These are phyloP conservation scores for Tricholoma sp. DNA, from an alignment of 768 basidiomycete species.

Conservation along the genomic window DNA sequence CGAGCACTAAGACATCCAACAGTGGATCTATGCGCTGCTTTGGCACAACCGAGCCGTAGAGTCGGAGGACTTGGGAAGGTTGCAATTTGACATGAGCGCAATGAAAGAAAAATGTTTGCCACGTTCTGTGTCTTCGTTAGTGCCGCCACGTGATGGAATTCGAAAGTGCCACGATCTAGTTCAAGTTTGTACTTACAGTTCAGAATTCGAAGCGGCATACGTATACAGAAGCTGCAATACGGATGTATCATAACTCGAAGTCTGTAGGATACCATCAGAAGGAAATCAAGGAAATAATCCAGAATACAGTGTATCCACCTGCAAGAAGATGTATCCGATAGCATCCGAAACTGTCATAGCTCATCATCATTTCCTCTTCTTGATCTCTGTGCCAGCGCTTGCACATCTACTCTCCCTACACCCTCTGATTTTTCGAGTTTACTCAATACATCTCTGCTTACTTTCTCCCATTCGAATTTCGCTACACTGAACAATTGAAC, in stretches of 20 bases:
- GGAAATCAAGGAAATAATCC: no score
- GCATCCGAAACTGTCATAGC: slow-evolving; percentile 7
- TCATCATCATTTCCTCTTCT: slow-evolving; percentile 27
- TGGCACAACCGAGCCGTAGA: slow-evolving; percentile 13
- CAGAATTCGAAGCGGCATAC: no score
- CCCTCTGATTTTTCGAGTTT: slow-evolving; percentile 16
- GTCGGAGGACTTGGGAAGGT: slow-evolving; percentile 3
- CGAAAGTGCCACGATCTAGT: neutral
- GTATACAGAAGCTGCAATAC: no score
- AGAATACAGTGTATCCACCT: neutral
- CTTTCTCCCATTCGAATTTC: slow-evolving; percentile 21
- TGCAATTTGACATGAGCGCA: slow-evolving; percentile 22
- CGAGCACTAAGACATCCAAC: slow-evolving; percentile 20
- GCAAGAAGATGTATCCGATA: no score
- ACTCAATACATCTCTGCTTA: slow-evolving; percentile 18
- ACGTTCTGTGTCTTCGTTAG: neutral
- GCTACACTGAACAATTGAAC: slow-evolving; percentile 27
- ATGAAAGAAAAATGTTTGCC: neutral
- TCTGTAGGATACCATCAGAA: neutral
- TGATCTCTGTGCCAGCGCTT: slow-evolving; percentile 18
- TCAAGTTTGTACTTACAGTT: no score
- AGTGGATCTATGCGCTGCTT: slow-evolving; percentile 17
- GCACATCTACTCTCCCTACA: slow-evolving; percentile 25
- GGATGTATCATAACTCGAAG: no score
- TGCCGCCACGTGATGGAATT: neutral